Evolutionary conservation across 345 rosid genomes (phyloP), one percentile per base, ranked within the genome.

Genomic region (Citrus reticulata): DNA sequence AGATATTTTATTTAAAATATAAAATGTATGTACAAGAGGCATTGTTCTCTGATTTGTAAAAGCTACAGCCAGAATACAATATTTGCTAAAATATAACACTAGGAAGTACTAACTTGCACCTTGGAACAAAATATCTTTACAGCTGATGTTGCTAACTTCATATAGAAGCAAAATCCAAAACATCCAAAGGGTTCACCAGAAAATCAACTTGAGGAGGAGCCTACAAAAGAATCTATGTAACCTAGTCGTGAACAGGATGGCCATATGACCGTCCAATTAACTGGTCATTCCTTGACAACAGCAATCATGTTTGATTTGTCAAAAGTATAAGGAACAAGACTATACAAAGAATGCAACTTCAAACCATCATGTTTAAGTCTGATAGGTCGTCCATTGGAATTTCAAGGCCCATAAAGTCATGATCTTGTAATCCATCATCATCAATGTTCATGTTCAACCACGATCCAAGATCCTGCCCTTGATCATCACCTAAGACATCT

Each of bases 301-400:
- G 80, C 74, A 79, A 78, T 85, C 83, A 75, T 86, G 83, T 82
- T 81, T 85, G 76, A 80, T 83, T 84, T 81, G 90, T 85, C 88
- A 91, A 87, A 87, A 83, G 94, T 96, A 89, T 90, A 93, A 90
- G 86, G 83, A 91, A 86, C 87, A 91, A 85, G 90, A 88, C 93
- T 93, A 87, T 92, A 92, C 95, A 87, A 86, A 88, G 78, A 82
- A 83, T 79, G 78, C 65, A 81, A 81, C 88, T 86, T 95, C 88
- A 96, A 85, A 96, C 94, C 97, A 93, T 94, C 99, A 94, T 91
- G 84, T 94, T 90, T 73, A 96, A 83, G 88, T 96, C 98, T 65
- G 98, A 86, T 82, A 96, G 96, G 83, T 96, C 99, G 81, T 96
- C 99, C 99, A 93, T 94, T 58, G 99, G 99, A 84, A 96, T 96